A percentile compares a stretch with the other conserved stretches of the same genome.
Conservation (phyloP, 2,329 filamentous ascomycete species). For the Claviceps africana region DNA sequence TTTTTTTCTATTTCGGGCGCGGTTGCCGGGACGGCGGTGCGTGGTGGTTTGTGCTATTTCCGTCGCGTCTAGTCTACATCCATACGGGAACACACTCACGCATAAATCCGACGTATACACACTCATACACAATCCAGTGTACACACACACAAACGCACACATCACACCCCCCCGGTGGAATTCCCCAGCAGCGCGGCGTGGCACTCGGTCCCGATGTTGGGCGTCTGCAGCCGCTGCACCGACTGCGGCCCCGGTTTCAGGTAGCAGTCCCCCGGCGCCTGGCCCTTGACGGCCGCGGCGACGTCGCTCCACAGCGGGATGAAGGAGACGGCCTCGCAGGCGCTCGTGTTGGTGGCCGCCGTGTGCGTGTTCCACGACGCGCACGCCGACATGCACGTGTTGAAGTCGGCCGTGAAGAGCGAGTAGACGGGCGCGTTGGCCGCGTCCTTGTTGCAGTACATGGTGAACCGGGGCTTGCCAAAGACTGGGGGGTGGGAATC, state of each 20-base stretch:
- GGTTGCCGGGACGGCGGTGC: too few species aligned
- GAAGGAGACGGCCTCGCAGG: slow-evolving; percentile 9
- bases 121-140: not conserved
- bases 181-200: not conserved
- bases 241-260: slow-evolving; percentile 3
- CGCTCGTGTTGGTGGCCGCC: not conserved
- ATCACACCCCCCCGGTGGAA: not conserved
- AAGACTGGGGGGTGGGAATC: slow-evolving; percentile 24
- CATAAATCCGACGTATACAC: not conserved
- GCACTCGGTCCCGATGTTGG: slow-evolving; percentile 3
- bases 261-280: slow-evolving; percentile 5
- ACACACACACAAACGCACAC: not conserved
- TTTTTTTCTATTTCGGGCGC: too few species aligned
- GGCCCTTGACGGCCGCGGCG: not conserved
- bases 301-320: slow-evolving; percentile 8
- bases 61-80: too few species aligned
- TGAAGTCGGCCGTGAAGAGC: slow-evolving; percentile 28
- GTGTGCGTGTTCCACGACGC: slow-evolving; percentile 19
- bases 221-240: not conserved
- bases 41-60: too few species aligned
- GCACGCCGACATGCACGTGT: slow-evolving; percentile 34
- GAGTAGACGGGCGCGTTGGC: slow-evolving; percentile 22
- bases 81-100: too few species aligned
- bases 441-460: slow-evolving; percentile 30
- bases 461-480: slow-evolving; percentile 21